A percentile compares a stretch with the other conserved stretches of the same genome.
Conservation (phyloP, 2,329 filamentous ascomycete genomes). For the Paradendryphiella salina region DNA sequence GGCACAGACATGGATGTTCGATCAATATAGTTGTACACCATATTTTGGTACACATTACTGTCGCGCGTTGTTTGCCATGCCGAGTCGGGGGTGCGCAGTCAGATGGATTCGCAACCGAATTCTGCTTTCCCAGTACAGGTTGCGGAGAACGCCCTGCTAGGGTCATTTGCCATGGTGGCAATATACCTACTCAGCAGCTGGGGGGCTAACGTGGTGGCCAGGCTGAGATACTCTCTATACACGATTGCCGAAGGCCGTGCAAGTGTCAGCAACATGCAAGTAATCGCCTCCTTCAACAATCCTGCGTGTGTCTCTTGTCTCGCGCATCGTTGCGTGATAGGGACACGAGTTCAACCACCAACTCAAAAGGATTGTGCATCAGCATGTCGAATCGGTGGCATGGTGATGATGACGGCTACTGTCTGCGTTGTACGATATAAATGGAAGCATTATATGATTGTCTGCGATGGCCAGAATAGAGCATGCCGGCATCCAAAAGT, state of each 20-base stretch:
- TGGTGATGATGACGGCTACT: not conserved
- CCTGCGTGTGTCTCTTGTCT: constrained; percentile 3
- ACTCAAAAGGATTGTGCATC: constrained; percentile 2
- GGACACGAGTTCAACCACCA: not conserved
- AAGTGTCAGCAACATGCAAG: constrained; percentile 6
- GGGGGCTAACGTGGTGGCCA: constrained; percentile 3
- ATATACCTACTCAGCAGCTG: not conserved
- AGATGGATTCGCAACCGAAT: too few relatives aligned
- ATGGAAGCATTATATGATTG: not conserved
- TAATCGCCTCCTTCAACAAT: not conserved
- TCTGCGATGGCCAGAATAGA: not conserved
- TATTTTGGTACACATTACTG: too few relatives aligned
- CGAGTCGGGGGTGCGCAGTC: too few relatives aligned
- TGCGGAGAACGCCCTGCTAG: constrained; percentile 5
- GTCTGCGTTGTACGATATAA: not conserved
- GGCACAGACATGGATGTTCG: not conserved
- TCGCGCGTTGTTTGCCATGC: too few relatives aligned
- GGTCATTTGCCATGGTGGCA: not conserved
- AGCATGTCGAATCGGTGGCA: constrained; percentile 2
- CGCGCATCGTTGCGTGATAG: not conserved
- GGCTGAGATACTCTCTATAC: not conserved
- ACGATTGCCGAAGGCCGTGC: constrained; percentile 11
- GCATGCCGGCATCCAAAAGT: not conserved
- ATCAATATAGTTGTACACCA: not conserved
- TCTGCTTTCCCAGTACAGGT: not conserved